Conservation (phyloP, 768 basidiomycete genomes). For the Collybia sp. region DNA sequence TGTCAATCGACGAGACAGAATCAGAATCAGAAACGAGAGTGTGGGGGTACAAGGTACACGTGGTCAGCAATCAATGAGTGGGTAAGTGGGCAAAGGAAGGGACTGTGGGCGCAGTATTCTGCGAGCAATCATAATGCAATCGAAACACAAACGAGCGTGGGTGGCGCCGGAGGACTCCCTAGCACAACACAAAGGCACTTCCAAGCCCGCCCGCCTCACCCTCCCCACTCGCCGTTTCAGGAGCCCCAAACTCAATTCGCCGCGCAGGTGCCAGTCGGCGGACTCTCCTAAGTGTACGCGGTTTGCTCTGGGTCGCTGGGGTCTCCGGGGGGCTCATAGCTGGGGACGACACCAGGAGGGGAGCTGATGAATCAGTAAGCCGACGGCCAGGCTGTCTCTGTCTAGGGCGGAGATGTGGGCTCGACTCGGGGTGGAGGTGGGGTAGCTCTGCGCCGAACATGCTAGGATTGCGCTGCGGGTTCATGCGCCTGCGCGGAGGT, state of each 20-base stretch:
- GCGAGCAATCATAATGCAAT: slow-evolving; percentile 1
- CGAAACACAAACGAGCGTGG: slow-evolving; percentile 4
- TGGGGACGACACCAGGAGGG: neutral
- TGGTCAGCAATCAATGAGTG: neutral
- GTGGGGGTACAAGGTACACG: neutral
- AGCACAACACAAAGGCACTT: slow-evolving; percentile 67
- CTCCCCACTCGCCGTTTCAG: slow-evolving; percentile 29
- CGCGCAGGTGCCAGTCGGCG: slow-evolving; percentile 43
- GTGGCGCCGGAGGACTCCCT: too few species aligned
- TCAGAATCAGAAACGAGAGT: slow-evolving; percentile 1
- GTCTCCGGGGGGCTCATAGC: slow-evolving; percentile 5
- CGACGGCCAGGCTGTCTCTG: too few species aligned
- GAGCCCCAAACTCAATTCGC: slow-evolving; percentile 64
- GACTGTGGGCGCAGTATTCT: slow-evolving; percentile 5
- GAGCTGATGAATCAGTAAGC: too few species aligned
- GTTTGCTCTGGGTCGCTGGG: slow-evolving; percentile 17
- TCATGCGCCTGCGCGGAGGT: neutral
- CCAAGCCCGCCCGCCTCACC: slow-evolving; percentile 39
- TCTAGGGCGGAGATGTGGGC: too few species aligned
- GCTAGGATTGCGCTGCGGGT: neutral
- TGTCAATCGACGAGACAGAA: slow-evolving; percentile 1
- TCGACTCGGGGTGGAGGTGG: neutral
- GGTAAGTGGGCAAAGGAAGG: slow-evolving; percentile 1
- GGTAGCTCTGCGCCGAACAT: neutral
- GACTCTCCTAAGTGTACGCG: slow-evolving; percentile 46